phyloP scores from a whole-genome alignment of 1,139 yeast genomes.

The Magnusiomyces starmeri region DNA sequence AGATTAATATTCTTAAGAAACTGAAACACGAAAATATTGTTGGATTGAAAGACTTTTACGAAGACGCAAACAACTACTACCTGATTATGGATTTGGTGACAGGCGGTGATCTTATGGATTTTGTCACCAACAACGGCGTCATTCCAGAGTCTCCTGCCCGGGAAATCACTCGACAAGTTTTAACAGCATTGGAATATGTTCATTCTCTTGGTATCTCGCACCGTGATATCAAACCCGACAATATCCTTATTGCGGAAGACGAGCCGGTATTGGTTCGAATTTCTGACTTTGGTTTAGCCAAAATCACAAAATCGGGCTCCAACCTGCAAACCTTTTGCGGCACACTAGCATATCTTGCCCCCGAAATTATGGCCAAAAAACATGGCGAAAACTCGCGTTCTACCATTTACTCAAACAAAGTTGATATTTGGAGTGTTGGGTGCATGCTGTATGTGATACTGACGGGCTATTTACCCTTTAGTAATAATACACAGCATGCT shows the following conservation, averaged over 20 bases:
- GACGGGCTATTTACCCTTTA: constrained; percentile 89
- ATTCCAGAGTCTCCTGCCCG: constrained; percentile 86
- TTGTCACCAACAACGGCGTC: constrained; percentile 85
- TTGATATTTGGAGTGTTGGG: constrained; percentile 95
- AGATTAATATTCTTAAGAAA: constrained; percentile 67
- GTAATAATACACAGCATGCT: constrained; percentile 84
- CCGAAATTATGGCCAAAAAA: constrained; percentile 63
- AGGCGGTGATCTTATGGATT: constrained; percentile 97
- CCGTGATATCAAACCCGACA: constrained; percentile 83
- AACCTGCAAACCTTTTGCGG: constrained; percentile 87
- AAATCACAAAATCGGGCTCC: constrained; percentile 67
- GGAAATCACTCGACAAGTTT: constrained; percentile 75
- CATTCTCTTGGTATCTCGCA: constrained; percentile 88
- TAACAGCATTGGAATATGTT: constrained; percentile 79
- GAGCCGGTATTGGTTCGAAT: constrained; percentile 86
- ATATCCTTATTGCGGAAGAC: constrained; percentile 81
- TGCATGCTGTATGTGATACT: constrained; percentile 83
- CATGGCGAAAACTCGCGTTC: constrained; percentile 14
- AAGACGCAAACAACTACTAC: constrained; percentile 72
- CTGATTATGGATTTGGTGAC: constrained; percentile 92
- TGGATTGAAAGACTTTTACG: constrained; percentile 71
- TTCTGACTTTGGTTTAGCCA: constrained; percentile 89
- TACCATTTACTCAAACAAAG: constrained; percentile 66
- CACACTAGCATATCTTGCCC: constrained; percentile 86
- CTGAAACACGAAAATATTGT: constrained; percentile 83